These are phyloP conservation scores for Xerocomellus dryophilus DNA, from an alignment of 768 basidiomycete genomes.

Conservation along the genomic window DNA sequence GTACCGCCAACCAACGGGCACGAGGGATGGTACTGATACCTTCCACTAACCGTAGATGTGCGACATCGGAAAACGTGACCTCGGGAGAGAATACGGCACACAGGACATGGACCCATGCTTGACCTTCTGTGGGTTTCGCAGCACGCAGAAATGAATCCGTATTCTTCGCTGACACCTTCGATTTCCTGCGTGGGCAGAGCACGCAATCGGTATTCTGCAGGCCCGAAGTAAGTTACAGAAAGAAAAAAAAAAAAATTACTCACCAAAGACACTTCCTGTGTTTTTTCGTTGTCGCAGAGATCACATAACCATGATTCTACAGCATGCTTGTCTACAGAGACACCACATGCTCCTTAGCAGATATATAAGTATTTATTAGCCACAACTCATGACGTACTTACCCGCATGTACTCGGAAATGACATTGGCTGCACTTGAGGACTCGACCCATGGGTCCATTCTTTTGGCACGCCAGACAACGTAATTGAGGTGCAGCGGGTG, in stretches of 20 bases:
- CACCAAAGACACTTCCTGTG: slow-evolving; percentile 79
- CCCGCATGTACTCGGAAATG: slow-evolving; percentile 79
- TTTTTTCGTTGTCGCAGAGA: slow-evolving; percentile 80
- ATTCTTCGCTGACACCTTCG: slow-evolving; percentile 41
- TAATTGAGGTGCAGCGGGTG: slow-evolving; percentile 53
- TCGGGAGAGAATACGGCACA: slow-evolving; percentile 89
- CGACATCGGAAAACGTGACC: slow-evolving; percentile 74
- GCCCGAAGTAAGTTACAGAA: background rate
- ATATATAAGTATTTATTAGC: slow-evolving; percentile 5
- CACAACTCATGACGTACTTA: slow-evolving; percentile 21
- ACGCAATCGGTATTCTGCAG: slow-evolving; percentile 77
- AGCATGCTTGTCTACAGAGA: slow-evolving; percentile 56
- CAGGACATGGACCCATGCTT: slow-evolving; percentile 88
- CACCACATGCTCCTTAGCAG: slow-evolving; percentile 61
- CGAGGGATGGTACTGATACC: slow-evolving; percentile 73
- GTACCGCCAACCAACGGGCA: slow-evolving; percentile 71
- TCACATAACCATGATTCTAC: slow-evolving; percentile 84
- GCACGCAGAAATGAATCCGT: slow-evolving; percentile 67
- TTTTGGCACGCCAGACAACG: slow-evolving; percentile 75
- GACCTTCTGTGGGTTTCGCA: slow-evolving; percentile 88
- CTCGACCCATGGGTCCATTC: slow-evolving; percentile 70
- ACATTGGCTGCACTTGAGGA: slow-evolving; percentile 81
- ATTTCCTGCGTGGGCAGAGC: slow-evolving; percentile 63
- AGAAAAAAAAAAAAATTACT: slow-evolving; percentile 19
- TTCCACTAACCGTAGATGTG: slow-evolving; percentile 75